phyloP scores from a whole-genome alignment of 345 rosid genomes.

The Populus euphratica region DNA sequence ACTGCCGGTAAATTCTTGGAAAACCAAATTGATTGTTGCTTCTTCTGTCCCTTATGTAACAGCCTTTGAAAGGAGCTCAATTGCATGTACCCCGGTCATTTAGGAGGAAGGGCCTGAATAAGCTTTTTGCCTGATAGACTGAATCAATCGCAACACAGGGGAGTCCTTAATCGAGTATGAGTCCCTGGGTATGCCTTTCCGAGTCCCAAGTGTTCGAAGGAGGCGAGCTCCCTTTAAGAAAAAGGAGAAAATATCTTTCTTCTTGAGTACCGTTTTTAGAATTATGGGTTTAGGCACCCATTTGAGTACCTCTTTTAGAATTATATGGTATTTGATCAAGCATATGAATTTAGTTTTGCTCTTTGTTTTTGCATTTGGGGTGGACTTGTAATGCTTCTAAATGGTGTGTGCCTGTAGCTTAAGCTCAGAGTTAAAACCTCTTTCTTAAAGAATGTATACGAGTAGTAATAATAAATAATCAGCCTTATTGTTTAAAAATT shows the following conservation, averaged over 20 bases:
- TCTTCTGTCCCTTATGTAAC: background rate
- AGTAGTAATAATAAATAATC: background rate
- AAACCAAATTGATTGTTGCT: background rate
- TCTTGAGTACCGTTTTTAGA: background rate
- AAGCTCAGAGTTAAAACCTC: background rate
- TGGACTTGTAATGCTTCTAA: background rate
- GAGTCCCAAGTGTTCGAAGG: too few relatives aligned
- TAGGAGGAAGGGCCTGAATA: too few relatives aligned
- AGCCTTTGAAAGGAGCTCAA: too few relatives aligned
- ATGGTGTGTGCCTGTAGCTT: background rate
- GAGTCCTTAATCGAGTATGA: too few relatives aligned
- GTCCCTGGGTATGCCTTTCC: too few relatives aligned
- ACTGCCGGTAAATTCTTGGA: slow-evolving; percentile 47
- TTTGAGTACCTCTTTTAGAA: background rate
- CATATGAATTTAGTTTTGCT: background rate
- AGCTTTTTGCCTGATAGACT: too few relatives aligned
- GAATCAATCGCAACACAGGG: too few relatives aligned
- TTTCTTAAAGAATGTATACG: background rate
- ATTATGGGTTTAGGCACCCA: background rate
- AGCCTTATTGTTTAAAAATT: background rate
- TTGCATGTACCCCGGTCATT: too few relatives aligned
- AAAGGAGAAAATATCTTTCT: background rate
- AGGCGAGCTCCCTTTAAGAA: too few relatives aligned
- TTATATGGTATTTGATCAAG: background rate
- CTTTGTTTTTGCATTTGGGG: background rate